Evolutionary conservation across 2,329 filamentous ascomycete species (phyloP).

Genomic region (Nakataea oryzae): DNA sequence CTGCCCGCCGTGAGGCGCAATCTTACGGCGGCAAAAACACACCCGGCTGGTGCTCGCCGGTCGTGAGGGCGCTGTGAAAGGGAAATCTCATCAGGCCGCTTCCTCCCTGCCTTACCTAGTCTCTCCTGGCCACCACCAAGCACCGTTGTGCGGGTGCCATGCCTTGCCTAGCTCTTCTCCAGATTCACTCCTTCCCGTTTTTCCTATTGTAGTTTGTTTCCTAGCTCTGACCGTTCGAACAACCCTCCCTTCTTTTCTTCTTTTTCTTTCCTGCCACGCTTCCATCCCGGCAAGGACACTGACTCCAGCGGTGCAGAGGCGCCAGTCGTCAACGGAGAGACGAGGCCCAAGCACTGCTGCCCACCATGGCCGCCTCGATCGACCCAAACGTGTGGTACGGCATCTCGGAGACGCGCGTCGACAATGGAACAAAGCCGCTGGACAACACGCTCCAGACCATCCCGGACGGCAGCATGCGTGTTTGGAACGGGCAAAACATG

Average conservation of each 20-base stretch:
- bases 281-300: not conserved
- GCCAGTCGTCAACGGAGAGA: not conserved
- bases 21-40: not conserved
- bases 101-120: not conserved
- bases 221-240: too few species aligned
- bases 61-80: not conserved
- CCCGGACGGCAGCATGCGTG: not conserved
- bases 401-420: constrained; percentile 3
- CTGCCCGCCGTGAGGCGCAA: not conserved
- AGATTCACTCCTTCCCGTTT: too few species aligned
- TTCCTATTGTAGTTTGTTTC: too few species aligned
- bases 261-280: not conserved
- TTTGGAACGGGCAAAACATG: not conserved
- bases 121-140: not conserved
- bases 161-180: not conserved
- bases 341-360: not conserved
- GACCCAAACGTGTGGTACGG: constrained; percentile 4
- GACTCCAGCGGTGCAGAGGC: not conserved
- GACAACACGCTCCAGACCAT: constrained; percentile 1
- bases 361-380: not conserved
- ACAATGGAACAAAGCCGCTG: constrained; percentile 1
- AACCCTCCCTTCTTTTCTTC: not conserved
- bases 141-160: not conserved
- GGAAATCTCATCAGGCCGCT: not conserved
- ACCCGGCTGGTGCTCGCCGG: not conserved